These are phyloP conservation scores for Suhomyces panamericanus DNA, from an alignment of 1,139 yeast species.

Conservation along the genomic window DNA sequence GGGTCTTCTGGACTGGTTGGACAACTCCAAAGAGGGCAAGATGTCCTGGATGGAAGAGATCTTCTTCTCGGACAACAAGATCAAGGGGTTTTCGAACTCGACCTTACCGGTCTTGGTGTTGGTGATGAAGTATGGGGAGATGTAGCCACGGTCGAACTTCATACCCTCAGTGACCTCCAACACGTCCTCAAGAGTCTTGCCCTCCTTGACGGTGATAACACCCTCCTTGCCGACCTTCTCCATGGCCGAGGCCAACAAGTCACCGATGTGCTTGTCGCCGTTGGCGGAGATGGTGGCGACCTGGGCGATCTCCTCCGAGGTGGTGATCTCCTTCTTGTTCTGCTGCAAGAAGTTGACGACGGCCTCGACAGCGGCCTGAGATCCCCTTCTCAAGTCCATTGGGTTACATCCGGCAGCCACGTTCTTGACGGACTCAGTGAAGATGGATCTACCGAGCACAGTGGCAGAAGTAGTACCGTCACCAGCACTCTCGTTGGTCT, in stretches of 20 bases:
- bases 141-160: conserved; percentile 98
- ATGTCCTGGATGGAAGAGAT: conserved; percentile 90
- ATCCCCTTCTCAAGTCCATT: conserved; percentile 98
- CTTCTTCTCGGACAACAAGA: conserved; percentile 92
- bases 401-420: conserved; percentile 99
- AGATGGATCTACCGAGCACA: conserved; percentile 93
- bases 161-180: conserved; percentile 98
- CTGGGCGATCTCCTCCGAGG: conserved; percentile 96
- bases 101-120: conserved; percentile 96
- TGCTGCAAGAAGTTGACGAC: conserved; percentile 85
- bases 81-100: conserved; percentile 93
- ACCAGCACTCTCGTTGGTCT: conserved; percentile 98
- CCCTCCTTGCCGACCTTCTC: conserved; percentile 99
- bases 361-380: conserved; percentile 98
- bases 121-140: conserved; percentile 97
- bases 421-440: conserved; percentile 95
- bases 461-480: conserved; percentile 99
- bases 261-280: conserved; percentile 94
- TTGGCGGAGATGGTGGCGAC: conserved; percentile 99
- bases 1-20: conserved; percentile 95
- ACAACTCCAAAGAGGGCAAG: conserved; percentile 89
- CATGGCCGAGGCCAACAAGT: conserved; percentile 94
- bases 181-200: conserved; percentile 95
- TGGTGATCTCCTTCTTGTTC: conserved; percentile 95
- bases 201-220: conserved; percentile 96